Evolutionary conservation across 2,329 filamentous ascomycete species (phyloP), one percentile per base, ranked within the genome.

Genomic region (Xylariales sp.): DNA sequence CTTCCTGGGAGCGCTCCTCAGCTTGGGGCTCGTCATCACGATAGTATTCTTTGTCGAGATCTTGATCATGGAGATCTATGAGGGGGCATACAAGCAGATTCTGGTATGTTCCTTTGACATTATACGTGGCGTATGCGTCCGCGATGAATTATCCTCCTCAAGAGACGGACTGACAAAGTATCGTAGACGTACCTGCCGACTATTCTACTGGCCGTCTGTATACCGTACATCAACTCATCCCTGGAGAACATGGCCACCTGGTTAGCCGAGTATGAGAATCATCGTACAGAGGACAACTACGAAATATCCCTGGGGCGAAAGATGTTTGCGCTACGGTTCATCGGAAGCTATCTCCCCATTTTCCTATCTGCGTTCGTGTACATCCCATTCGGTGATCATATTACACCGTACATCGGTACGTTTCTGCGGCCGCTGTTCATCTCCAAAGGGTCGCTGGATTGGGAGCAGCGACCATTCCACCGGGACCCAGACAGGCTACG

Each of bases 341-440:
- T 89, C 60, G 88, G 84, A 11, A 85, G 85, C 4, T 90, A 89
- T 54, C 69, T 88, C 1, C 83, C 83, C 1, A 83, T 87, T 31
- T 73, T 88, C 44, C 66, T 90, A 6, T 89, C 84, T 0, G 85
- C 85, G 0, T 90, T 89, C 51, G 74, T 90, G 36, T 90, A 90
- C 53, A 81, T 90, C 2, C 85, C 85, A 0, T 86, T 88, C 45
- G 84, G 83, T 19, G 72, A 72, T 30, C 59, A 76, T 14, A 74
- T 88, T 2, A 76, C 88, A 0, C 84, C 85, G 0, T 76, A 79
- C 49, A 69, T 88, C 1, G 77, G 86, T 46, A 49, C 77, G 16
- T 72, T 83, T 45, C 67, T 74, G 4, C 57, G 76, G 14, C 70
- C 67, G n/a, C n/a, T n/a, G n/a, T n/a, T n/a, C n/a, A n/a, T n/a